Base-by-base conservation (phyloP, 306 rosid species). In the Vicia faba region DNA sequence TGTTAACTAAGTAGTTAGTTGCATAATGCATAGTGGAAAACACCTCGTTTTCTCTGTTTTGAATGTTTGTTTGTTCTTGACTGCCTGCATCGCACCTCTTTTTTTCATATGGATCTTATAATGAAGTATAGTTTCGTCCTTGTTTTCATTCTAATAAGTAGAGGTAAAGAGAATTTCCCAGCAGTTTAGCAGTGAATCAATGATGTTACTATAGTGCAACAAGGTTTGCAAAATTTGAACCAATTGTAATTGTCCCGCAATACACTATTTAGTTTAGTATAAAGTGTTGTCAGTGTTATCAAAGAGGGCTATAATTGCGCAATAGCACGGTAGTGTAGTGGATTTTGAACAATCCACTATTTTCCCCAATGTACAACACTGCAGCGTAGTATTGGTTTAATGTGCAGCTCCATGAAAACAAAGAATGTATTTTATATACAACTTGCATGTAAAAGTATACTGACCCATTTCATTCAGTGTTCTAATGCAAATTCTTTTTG, bases 331-430 rank as follows among this genome's bases (percentile, higher is more conserved):
- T 25, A 51, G 31, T 13, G 0, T 51, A 20, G 6, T 3, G 3
- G 31, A 51, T 51, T 51, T 1, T 11, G 31, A 51, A 20, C 31
- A 19, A 51, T 19, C 7, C 11, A 3, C 8, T 51, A 19, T 51
- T 20, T 51, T 51, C 3, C 3, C 7, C 3, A 0, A 20, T 11
- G 4, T 6, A 4, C 8, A 10, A 4, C 29, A 51, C n/a, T 71
- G 29, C 13, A 13, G 43, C 19, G 13, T 64, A 72, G 14, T 40
- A 2, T 73, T 5, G n/a, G 25, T 36, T 18, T 55, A 7, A 44
- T 55, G 56, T 51, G 64, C 26, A 39, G 64, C 25, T n/a, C n/a
- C 53, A 59, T 35, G 55, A 58, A 15, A 48, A 48, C 41, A 16
- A 10, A n/a, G 26, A 4, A 43, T 8, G 67, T 20, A 44, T 65